These are phyloP conservation scores for Mycena pura DNA, from an alignment of 768 basidiomycete species.

Conservation along the genomic window DNA sequence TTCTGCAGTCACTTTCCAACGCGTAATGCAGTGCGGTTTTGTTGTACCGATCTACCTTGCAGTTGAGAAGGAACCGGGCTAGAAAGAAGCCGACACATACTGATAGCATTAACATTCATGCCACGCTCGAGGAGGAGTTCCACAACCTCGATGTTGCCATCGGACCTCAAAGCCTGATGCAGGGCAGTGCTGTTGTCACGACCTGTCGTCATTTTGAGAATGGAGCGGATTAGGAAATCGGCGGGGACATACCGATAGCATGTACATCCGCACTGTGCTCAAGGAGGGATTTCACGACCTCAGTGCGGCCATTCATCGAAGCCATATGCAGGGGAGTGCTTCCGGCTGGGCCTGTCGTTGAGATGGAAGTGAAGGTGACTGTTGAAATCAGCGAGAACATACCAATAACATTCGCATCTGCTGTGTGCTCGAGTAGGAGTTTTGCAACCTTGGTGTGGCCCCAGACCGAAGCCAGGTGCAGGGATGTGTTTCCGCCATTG, in stretches of 20 bases:
- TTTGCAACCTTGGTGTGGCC: not conserved
- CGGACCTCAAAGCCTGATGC: not conserved
- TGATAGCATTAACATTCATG: not conserved
- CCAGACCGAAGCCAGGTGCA: not conserved
- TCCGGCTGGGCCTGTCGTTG: too few relatives aligned
- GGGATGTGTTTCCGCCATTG: not conserved
- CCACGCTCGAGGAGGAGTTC: not conserved
- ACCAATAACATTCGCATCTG: not conserved
- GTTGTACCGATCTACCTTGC: too few relatives aligned
- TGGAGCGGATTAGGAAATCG: too few relatives aligned
- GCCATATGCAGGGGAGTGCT: not conserved
- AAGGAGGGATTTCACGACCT: too few relatives aligned
- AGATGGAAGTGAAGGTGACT: too few relatives aligned
- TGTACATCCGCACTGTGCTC: too few relatives aligned
- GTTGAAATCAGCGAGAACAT: not conserved
- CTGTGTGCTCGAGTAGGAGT: not conserved
- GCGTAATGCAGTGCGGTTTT: too few relatives aligned
- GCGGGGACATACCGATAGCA: too few relatives aligned
- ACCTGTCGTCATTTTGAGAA: not conserved
- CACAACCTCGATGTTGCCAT: not conserved
- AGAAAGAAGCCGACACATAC: not conserved
- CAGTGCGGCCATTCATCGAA: too few relatives aligned
- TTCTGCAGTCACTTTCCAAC: too few relatives aligned
- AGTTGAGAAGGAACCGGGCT: too few relatives aligned
- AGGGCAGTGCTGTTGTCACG: not conserved